Evolutionary conservation across 1,284 basidiomycete species (phyloP).

Genomic region (Cerioporus squamosus): DNA sequence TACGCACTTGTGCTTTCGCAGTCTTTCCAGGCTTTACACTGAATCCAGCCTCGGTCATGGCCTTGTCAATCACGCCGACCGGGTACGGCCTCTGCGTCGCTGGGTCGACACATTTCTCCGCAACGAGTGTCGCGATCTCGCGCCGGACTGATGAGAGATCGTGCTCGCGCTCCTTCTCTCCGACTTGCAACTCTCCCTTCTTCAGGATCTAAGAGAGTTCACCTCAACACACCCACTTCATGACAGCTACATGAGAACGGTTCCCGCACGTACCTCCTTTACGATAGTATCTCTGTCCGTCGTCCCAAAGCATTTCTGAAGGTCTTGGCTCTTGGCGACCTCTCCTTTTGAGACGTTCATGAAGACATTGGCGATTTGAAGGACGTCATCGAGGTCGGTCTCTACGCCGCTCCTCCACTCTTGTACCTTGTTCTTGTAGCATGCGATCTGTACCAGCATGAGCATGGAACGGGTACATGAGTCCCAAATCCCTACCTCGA

Average conservation of each 20-base stretch:
- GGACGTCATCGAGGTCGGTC: constrained; percentile 92
- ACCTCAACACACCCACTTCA: neutral
- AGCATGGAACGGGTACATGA: constrained; percentile 1
- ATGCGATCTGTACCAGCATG: constrained; percentile 79
- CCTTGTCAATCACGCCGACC: constrained; percentile 97
- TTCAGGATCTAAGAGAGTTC: constrained; percentile 75
- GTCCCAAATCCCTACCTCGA: constrained; percentile 68
- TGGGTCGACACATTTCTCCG: constrained; percentile 96
- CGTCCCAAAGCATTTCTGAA: constrained; percentile 91
- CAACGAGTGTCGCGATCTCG: constrained; percentile 94
- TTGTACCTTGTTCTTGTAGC: constrained; percentile 99
- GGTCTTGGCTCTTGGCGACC: constrained; percentile 87
- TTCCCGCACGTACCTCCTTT: constrained; percentile 66
- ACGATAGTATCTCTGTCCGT: constrained; percentile 77
- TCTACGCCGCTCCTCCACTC: constrained; percentile 96
- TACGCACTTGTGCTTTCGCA: constrained; percentile 84
- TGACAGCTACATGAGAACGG: neutral
- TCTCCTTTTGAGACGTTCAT: constrained; percentile 97
- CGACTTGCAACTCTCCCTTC: constrained; percentile 97
- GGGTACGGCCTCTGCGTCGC: constrained; percentile 88
- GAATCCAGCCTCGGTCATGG: constrained; percentile 94
- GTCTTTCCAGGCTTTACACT: constrained; percentile 89
- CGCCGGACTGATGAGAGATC: constrained; percentile 84
- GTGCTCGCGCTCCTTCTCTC: constrained; percentile 95
- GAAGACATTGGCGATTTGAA: constrained; percentile 97